These are phyloP conservation scores for Eragrostis tef DNA, from an alignment of 202 grass and related monocot species.

Conservation along the genomic window DNA sequence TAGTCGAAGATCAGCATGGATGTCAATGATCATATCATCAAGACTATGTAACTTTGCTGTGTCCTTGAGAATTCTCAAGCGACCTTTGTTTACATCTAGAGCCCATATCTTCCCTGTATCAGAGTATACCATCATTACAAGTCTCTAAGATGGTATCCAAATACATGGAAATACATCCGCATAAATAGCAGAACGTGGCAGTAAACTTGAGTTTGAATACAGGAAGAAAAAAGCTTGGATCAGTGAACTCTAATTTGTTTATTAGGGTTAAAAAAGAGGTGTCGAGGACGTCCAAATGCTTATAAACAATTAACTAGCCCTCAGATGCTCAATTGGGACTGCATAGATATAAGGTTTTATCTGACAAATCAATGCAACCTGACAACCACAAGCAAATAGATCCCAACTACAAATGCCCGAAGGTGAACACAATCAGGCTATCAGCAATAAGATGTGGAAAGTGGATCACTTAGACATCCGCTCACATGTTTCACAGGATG, in stretches of 20 bases:
- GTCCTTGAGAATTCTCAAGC: constrained; percentile 88
- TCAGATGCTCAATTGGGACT: constrained; percentile 18
- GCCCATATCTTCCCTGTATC: constrained; percentile 74
- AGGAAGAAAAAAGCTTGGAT: neutral
- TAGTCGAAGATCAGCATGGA: constrained; percentile 80
- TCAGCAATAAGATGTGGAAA: constrained; percentile 21
- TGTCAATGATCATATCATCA: constrained; percentile 59
- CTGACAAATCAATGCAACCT: constrained; percentile 4
- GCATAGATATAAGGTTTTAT: constrained; percentile 28
- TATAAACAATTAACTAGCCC: constrained; percentile 19
- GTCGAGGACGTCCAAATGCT: constrained; percentile 24
- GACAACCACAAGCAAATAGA: constrained; percentile 4
- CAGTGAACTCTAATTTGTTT: constrained; percentile 1
- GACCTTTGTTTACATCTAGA: constrained; percentile 92
- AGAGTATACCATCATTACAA: constrained; percentile 35
- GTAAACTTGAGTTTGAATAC: constrained; percentile 3
- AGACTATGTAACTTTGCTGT: constrained; percentile 70
- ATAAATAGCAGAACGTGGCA: constrained; percentile 13
- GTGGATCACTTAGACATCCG: constrained; percentile 13
- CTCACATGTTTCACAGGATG: constrained; percentile 7
- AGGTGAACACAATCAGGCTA: constrained; percentile 5
- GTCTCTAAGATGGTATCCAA: constrained; percentile 5
- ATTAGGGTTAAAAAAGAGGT: neutral
- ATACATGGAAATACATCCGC: neutral
- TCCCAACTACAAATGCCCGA: constrained; percentile 24